A percentile compares a stretch with the other conserved stretches of the same genome.
These are phyloP conservation scores for Petunia axillaris DNA, from an alignment of 257 asterid species.

Conservation along the genomic window DNA sequence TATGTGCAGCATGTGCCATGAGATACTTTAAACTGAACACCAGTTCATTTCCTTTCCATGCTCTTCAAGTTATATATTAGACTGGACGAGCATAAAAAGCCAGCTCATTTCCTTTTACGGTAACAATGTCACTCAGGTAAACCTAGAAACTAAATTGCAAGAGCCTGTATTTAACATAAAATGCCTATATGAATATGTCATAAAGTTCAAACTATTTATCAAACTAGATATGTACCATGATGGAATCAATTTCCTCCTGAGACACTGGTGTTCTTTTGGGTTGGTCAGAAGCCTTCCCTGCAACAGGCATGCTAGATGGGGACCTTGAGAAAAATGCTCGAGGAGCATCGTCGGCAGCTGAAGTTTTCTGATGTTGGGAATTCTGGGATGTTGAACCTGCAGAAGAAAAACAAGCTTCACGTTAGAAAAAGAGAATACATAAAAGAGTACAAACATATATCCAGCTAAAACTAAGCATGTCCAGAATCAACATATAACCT, in stretches of 20 bases:
- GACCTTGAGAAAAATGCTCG: constrained; percentile 59
- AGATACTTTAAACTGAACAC: neutral
- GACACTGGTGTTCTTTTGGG: constrained; percentile 89
- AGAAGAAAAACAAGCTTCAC: constrained; percentile 26
- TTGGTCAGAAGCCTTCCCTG: constrained; percentile 96
- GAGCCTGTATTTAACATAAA: neutral
- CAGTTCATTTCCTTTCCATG: neutral
- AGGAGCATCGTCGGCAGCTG: constrained; percentile 49
- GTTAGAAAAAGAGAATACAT: neutral
- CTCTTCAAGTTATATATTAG: neutral
- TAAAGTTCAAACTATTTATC: neutral
- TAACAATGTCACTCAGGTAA: constrained; percentile 11
- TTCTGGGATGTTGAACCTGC: constrained; percentile 58
- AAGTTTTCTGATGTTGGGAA: constrained; percentile 46
- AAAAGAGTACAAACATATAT: neutral
- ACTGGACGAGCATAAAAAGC: too few relatives aligned
- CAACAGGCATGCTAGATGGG: constrained; percentile 50
- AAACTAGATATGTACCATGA: constrained; percentile 60
- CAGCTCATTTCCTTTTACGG: neutral
- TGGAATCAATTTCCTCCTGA: constrained; percentile 82
- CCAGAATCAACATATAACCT: neutral
- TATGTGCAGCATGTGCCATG: constrained; percentile 1
- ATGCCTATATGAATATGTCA: neutral
- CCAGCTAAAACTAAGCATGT: constrained; percentile 5
- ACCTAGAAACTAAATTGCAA: neutral